Evolutionary conservation across 352 stramenopile species (phyloP).

Genomic region (Globisporangium lucens): DNA sequence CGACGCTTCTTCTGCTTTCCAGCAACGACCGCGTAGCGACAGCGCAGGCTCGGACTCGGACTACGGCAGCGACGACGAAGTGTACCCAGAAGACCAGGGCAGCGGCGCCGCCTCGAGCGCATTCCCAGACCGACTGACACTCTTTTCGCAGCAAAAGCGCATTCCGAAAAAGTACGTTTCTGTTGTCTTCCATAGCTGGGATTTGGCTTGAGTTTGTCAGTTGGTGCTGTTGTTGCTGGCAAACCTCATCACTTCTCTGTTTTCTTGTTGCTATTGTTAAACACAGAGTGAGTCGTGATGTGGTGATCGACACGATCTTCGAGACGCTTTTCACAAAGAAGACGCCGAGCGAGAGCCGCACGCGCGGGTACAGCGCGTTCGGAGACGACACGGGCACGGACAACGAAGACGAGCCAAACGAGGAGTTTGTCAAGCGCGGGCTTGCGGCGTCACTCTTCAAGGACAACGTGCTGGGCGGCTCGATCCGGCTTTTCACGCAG

Average conservation of each 20-base stretch:
- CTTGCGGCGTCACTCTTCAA: constrained; percentile 77
- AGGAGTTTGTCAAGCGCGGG: constrained; percentile 81
- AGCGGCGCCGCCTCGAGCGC: constrained; percentile 33
- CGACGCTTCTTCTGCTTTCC: background rate
- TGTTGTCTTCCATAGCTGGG: background rate
- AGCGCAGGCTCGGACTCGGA: constrained; percentile 43
- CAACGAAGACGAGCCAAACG: constrained; percentile 72
- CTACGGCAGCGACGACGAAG: constrained; percentile 54
- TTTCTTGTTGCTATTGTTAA: background rate
- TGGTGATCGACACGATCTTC: constrained; percentile 83
- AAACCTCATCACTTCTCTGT: background rate
- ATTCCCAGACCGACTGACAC: constrained; percentile 66
- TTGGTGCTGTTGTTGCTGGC: background rate
- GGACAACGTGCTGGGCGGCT: constrained; percentile 38
- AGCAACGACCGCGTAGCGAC: constrained; percentile 37
- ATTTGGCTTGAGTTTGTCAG: background rate
- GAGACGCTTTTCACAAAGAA: constrained; percentile 60
- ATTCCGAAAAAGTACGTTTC: constrained; percentile 48
- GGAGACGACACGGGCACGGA: constrained; percentile 76
- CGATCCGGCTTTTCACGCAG: constrained; percentile 21
- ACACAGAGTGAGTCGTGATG: constrained; percentile 63
- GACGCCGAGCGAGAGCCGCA: constrained; percentile 13
- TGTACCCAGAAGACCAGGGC: constrained; percentile 49
- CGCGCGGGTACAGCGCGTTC: constrained; percentile 54
- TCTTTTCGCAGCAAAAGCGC: constrained; percentile 80